phyloP scores from a whole-genome alignment of 805 yeast genomes.

The Brettanomyces nanus region DNA sequence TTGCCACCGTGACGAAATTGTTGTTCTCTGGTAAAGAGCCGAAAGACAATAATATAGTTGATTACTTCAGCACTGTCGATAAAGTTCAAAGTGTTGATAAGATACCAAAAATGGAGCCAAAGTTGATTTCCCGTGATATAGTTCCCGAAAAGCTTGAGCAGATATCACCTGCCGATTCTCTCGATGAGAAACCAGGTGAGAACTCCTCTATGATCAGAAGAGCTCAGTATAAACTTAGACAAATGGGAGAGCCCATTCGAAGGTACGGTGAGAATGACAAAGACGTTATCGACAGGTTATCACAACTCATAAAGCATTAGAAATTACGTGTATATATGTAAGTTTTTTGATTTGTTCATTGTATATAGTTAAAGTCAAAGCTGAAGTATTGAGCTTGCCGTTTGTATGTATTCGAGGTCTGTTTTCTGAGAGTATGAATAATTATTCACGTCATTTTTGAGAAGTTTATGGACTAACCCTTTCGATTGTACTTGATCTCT shows the following conservation, averaged over 20 bases:
- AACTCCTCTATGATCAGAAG: slow-evolving; percentile 11
- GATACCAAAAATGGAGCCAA: slow-evolving; percentile 10
- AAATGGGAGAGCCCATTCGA: slow-evolving; percentile 14
- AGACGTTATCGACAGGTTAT: slow-evolving; percentile 16
- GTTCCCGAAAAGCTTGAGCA: background rate
- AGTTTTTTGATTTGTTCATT: background rate
- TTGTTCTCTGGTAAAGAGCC: slow-evolving; percentile 23
- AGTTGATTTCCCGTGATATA: slow-evolving; percentile 1
- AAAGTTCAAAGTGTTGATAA: slow-evolving; percentile 30
- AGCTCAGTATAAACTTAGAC: slow-evolving; percentile 16
- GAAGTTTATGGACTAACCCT: slow-evolving; percentile 3
- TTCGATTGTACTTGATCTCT: slow-evolving; percentile 20
- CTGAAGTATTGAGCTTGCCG: too few relatives aligned
- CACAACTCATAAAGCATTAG: slow-evolving; percentile 4
- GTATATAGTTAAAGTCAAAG: too few relatives aligned
- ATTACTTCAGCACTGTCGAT: slow-evolving; percentile 60
- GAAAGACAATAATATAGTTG: slow-evolving; percentile 42
- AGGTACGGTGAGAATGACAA: slow-evolving; percentile 17
- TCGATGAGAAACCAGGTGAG: slow-evolving; percentile 6
- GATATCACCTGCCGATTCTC: background rate
- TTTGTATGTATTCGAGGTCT: slow-evolving; percentile 18
- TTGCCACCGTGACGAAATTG: slow-evolving; percentile 39
- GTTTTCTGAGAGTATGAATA: slow-evolving; percentile 16
- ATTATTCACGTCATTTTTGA: slow-evolving; percentile 11
- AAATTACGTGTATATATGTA: too few relatives aligned